These are phyloP conservation scores for Penicillium paradoxum DNA, from an alignment of 495 filamentous ascomycete genomes.

Conservation along the genomic window DNA sequence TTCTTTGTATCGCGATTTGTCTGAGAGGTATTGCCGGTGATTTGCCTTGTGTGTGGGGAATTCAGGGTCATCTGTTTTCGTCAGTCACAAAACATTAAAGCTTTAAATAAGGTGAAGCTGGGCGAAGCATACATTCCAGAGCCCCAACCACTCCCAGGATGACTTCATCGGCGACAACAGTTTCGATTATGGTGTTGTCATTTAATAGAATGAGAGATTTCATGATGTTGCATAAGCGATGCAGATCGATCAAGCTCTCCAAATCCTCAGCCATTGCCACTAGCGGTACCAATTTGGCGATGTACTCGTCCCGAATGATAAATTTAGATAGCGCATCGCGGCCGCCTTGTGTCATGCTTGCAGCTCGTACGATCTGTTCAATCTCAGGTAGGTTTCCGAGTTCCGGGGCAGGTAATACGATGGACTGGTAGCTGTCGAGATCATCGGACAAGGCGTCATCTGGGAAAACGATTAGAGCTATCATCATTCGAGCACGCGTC, in stretches of 20 bases:
- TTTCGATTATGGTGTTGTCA: constrained; percentile 89
- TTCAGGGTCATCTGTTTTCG: constrained; percentile 74
- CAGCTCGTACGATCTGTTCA: constrained; percentile 70
- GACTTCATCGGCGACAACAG: constrained; percentile 82
- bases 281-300: constrained; percentile 77
- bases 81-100: constrained; percentile 8
- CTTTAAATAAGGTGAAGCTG: background rate
- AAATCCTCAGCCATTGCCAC: constrained; percentile 85
- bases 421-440: constrained; percentile 62
- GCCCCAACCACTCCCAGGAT: constrained; percentile 93
- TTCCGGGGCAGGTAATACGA: constrained; percentile 72
- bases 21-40: constrained; percentile 86
- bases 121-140: constrained; percentile 66
- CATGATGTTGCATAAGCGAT: constrained; percentile 95
- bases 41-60: constrained; percentile 99
- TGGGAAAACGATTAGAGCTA: constrained; percentile 22
- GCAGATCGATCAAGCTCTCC: constrained; percentile 78
- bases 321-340: constrained; percentile 88
- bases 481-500: background rate
- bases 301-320: constrained; percentile 79
- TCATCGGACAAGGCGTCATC: constrained; percentile 93
- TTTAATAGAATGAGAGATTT: constrained; percentile 92
- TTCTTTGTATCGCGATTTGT: constrained; percentile 89
- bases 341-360: constrained; percentile 66
- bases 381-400: constrained; percentile 78